phyloP scores from a whole-genome alignment of 2,329 filamentous ascomycete genomes.

The Microdochium nivale region DNA sequence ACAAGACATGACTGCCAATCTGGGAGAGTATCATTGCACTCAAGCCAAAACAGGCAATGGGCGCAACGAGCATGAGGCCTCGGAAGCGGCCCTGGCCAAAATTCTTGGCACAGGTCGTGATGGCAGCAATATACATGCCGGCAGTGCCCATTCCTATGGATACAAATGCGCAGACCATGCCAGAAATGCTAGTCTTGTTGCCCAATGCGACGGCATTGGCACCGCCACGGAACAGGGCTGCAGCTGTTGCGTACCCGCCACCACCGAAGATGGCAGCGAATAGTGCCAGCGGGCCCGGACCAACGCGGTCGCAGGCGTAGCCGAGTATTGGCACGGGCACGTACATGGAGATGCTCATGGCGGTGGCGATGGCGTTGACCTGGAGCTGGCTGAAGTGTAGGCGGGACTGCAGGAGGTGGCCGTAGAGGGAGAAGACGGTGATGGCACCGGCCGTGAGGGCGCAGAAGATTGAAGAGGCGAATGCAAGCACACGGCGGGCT shows the following conservation, averaged over 20 bases:
- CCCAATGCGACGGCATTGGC: constrained; percentile 21
- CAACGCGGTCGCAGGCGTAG: constrained; percentile 83
- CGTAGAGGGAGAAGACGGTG: constrained; percentile 90
- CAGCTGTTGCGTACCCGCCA: constrained; percentile 74
- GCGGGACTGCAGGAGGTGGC: constrained; percentile 76
- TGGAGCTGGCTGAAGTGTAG: constrained; percentile 85
- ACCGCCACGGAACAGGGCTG: constrained; percentile 56
- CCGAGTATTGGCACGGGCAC: constrained; percentile 85
- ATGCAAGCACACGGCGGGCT: constrained; percentile 34
- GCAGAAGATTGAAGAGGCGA: constrained; percentile 44
- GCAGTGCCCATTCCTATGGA: constrained; percentile 76
- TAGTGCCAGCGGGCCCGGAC: constrained; percentile 68
- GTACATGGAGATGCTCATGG: constrained; percentile 82
- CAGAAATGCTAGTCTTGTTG: constrained; percentile 41
- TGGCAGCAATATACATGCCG: constrained; percentile 79
- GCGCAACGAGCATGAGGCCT: constrained; percentile 79
- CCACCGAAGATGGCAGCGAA: constrained; percentile 69
- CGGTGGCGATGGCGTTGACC: constrained; percentile 81
- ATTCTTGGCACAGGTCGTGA: constrained; percentile 98
- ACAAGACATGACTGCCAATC: constrained; percentile 69
- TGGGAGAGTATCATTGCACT: constrained; percentile 97
- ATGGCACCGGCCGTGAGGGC: constrained; percentile 82
- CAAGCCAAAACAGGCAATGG: constrained; percentile 86
- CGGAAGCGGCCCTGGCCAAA: constrained; percentile 84
- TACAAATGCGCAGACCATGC: constrained; percentile 78